phyloP scores from a whole-genome alignment of 148 eudicot genomes.

The Amaranthus cruentus region DNA sequence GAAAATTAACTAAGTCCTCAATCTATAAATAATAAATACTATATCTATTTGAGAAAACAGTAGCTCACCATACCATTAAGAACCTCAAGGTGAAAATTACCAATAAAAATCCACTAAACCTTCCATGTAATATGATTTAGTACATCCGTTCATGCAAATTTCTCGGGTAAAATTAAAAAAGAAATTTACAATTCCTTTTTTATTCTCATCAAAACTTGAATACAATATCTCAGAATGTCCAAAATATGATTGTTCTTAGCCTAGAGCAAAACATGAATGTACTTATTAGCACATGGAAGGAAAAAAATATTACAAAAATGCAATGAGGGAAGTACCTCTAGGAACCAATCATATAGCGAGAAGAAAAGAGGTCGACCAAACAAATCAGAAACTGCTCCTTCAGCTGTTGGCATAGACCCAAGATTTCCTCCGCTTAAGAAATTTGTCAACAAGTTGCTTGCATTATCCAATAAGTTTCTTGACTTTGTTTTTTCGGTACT shows the following conservation, averaged over 20 bases:
- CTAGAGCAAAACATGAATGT: background rate
- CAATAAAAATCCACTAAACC: background rate
- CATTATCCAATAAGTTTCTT: constrained; percentile 71
- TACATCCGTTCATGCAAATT: background rate
- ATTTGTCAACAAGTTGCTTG: constrained; percentile 91
- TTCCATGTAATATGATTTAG: background rate
- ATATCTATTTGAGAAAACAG: background rate
- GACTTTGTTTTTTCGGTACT: constrained; percentile 62
- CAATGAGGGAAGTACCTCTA: constrained; percentile 53
- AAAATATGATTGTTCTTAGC: background rate
- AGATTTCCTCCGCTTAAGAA: constrained; percentile 79
- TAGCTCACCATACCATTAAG: background rate
- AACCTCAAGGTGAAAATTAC: background rate
- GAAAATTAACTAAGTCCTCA: background rate
- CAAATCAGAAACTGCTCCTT: constrained; percentile 96
- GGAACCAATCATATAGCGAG: constrained; percentile 91
- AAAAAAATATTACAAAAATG: constrained; percentile 14
- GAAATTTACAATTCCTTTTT: background rate
- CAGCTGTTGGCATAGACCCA: constrained; percentile 91
- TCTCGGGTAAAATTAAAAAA: constrained; percentile 1
- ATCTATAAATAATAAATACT: background rate
- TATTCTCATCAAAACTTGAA: background rate
- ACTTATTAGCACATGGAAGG: background rate
- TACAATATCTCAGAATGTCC: background rate
- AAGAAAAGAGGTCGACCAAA: constrained; percentile 88